phyloP scores from a whole-genome alignment of 495 filamentous ascomycete genomes.

The Pseudomonodictys pantanalensis region DNA sequence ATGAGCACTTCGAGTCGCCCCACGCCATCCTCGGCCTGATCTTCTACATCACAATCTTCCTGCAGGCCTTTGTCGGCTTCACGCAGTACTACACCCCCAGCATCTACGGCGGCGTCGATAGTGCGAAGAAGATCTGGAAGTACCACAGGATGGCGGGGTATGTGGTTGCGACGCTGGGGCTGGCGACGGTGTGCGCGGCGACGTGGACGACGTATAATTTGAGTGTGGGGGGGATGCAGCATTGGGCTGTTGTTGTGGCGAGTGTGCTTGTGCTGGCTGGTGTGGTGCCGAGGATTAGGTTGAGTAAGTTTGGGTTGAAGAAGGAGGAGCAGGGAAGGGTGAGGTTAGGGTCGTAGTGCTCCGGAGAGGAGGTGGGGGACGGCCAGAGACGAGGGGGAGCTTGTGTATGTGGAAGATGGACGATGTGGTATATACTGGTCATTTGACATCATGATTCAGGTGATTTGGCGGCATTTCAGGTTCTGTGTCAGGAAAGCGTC shows the following conservation, averaged over 20 bases:
- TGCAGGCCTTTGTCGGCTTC: conserved; percentile 75
- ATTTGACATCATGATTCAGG: no score
- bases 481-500: no score
- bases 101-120: conserved; percentile 73
- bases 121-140: conserved; percentile 80
- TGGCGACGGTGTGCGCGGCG: conserved; percentile 72
- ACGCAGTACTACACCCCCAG: conserved; percentile 70
- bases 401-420: no score
- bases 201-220: conserved; percentile 69
- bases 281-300: conserved; percentile 72
- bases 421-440: no score
- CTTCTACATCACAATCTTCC: conserved; percentile 66
- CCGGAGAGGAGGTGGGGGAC: no score
- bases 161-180: conserved; percentile 61
- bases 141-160: conserved; percentile 85
- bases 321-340: conserved; percentile 14
- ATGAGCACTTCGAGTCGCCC: conserved; percentile 67
- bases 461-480: no score
- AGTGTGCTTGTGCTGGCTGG: conserved; percentile 62
- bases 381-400: no score
- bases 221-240: conserved; percentile 60
- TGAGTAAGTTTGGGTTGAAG: conserved; percentile 71
- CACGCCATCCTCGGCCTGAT: conserved; percentile 78
- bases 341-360: conserved; percentile 12
- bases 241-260: conserved; percentile 67